phyloP scores from a whole-genome alignment of 2,329 filamentous ascomycete species.

The Cephalotrichum gorgonifer region DNA sequence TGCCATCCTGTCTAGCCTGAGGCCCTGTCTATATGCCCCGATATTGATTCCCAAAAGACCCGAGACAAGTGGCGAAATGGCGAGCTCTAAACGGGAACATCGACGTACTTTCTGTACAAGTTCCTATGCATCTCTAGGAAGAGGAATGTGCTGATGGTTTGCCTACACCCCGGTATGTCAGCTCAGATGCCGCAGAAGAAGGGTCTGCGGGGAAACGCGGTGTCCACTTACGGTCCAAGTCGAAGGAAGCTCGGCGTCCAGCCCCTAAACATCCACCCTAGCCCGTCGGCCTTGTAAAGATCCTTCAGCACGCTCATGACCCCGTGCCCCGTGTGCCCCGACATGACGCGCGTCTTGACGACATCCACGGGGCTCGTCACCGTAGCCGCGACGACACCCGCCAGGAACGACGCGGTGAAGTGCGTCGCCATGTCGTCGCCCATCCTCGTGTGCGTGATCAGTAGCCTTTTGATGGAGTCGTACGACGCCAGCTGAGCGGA shows the following conservation, averaged over 20 bases:
- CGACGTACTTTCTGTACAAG: constrained; percentile 47
- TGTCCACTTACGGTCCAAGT: constrained; percentile 46
- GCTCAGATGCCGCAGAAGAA: background rate
- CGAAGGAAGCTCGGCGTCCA: constrained; percentile 71
- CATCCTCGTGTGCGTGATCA: constrained; percentile 57
- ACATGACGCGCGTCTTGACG: constrained; percentile 84
- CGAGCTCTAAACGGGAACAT: background rate
- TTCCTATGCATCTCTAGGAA: constrained; percentile 83
- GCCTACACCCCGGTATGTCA: constrained; percentile 30
- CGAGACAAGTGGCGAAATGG: too few species aligned
- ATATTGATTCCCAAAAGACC: too few species aligned
- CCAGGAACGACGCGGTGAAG: constrained; percentile 66
- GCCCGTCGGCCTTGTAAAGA: constrained; percentile 60
- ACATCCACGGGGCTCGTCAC: constrained; percentile 81
- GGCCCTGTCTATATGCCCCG: too few species aligned
- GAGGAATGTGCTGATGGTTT: constrained; percentile 80
- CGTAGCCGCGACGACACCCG: constrained; percentile 75
- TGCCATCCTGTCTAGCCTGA: too few species aligned
- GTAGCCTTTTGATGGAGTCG: constrained; percentile 65
- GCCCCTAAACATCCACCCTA: constrained; percentile 79
- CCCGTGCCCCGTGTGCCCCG: constrained; percentile 40
- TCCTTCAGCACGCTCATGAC: constrained; percentile 52
- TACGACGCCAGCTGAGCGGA: constrained; percentile 76
- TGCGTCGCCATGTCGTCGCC: constrained; percentile 66
- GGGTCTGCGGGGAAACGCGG: background rate